Evolutionary conservation across 1,284 basidiomycete species (phyloP).

Genomic region (Inonotus obliquus): DNA sequence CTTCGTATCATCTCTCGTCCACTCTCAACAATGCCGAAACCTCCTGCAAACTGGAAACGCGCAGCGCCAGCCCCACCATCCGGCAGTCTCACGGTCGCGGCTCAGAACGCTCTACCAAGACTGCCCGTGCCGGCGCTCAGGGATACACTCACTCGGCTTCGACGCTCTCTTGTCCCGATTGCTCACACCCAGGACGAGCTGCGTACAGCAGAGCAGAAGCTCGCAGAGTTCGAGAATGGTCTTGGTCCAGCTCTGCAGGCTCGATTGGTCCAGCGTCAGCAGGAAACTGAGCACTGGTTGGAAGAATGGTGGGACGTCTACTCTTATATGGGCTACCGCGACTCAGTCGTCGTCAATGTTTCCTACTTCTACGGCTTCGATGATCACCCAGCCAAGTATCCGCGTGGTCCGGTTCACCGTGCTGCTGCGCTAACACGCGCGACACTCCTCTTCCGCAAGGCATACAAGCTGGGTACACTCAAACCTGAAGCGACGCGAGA

Average conservation of each 20-base stretch:
- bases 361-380: constrained; percentile 84
- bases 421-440: constrained; percentile 72
- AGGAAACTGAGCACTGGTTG: constrained; percentile 62
- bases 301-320: constrained; percentile 82
- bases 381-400: constrained; percentile 54
- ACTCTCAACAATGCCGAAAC: constrained; percentile 13
- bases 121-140: constrained; percentile 63
- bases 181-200: constrained; percentile 59
- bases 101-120: constrained; percentile 42
- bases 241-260: constrained; percentile 54
- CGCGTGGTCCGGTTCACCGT: constrained; percentile 55
- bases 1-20: constrained; percentile 1
- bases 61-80: constrained; percentile 40
- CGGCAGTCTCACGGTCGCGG: constrained; percentile 39
- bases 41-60: constrained; percentile 45
- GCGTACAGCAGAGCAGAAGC: constrained; percentile 46
- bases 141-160: constrained; percentile 54
- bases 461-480: constrained; percentile 61
- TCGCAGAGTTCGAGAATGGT: constrained; percentile 50
- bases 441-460: constrained; percentile 68
- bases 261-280: constrained; percentile 46
- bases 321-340: constrained; percentile 68
- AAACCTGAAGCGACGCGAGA: constrained; percentile 72
- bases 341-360: constrained; percentile 76
- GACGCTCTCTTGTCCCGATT: constrained; percentile 57